Percentiles rank a stretch among this genome's conserved stretches.
These are phyloP conservation scores for Adansonia grandidieri DNA, from an alignment of 441 rosid genomes.

Conservation along the genomic window DNA sequence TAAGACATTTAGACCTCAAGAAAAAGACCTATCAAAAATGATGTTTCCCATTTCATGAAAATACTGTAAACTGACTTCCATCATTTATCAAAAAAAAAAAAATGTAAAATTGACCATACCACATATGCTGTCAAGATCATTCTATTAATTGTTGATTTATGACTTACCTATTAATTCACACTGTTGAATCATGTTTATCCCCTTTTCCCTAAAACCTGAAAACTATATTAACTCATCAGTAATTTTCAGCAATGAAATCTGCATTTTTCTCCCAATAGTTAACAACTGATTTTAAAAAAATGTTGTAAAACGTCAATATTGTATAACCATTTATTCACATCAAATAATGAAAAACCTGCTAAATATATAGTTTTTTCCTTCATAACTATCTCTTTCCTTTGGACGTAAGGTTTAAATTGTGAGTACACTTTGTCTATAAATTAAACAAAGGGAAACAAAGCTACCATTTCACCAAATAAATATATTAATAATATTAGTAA, in stretches of 20 bases:
- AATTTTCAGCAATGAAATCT: constrained; percentile 9
- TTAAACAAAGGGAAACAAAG: not conserved
- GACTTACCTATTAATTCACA: not conserved
- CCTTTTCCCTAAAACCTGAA: not conserved
- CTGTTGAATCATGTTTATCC: not conserved
- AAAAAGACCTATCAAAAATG: not conserved
- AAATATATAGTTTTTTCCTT: not conserved
- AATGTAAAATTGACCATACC: not conserved
- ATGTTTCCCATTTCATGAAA: not conserved
- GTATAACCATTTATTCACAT: not conserved
- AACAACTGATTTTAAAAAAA: not conserved
- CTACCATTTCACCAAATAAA: not conserved
- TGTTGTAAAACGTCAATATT: not conserved
- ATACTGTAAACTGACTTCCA: not conserved
- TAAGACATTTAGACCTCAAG: not conserved
- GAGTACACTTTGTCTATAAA: not conserved
- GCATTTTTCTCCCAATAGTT: constrained; percentile 1
- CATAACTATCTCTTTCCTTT: constrained; percentile 1
- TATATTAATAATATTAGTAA: not conserved
- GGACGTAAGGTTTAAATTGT: not conserved
- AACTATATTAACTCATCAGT: not conserved
- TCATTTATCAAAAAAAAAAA: not conserved
- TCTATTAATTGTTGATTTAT: not conserved
- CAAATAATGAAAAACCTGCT: constrained; percentile 6
- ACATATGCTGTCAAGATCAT: not conserved